Evolutionary conservation across 441 rosid species (phyloP), one percentile per base, ranked within the genome.

Genomic region (Populus trichocarpa): DNA sequence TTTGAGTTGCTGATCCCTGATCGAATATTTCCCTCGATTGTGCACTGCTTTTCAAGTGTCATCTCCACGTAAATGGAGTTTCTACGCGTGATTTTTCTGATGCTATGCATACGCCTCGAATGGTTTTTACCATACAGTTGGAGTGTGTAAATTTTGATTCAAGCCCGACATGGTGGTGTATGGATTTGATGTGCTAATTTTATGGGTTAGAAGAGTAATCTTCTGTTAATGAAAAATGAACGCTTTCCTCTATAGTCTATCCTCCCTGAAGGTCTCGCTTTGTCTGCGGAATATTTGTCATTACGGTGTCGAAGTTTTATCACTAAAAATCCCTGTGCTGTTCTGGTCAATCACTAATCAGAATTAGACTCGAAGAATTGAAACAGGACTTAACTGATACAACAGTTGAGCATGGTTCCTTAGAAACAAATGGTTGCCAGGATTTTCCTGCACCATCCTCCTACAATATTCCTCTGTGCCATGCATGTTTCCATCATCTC

Each of bases 111-210:
- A 8, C 74, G 61, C 46, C 32, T 75, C 50, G 75, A 85, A 77
- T 85, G 87, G 84, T 79, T 86, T 88, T 89, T 86, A 82, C 81
- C 66, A 71, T 78, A 78, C 89, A 82, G 75, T 83, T 87, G 84
- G 81, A 63, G 92, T 73, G 90, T 85, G 87, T 79, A 75, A 14
- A 77, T 84, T 86, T 82, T 77, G 69, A 71, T 77, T 72, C 23
- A n/a, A 69, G 73, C 70, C 76, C 7, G 11, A n/a, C 42, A 30
- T 9, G 75, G 26, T 9, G 77, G 26, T 65, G 73, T 64, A 35
- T 53, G 66, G 72, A 77, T 77, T 68, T 61, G 71, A 75, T 72
- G 59, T 36, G 73, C 59, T 64, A n/a, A 32, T 13, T 79, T 73
- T 20, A 65, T 12, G 28, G 72, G 38, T 23, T 14, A 30, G 50